These are phyloP conservation scores for Ceratonia siliqua DNA, from an alignment of 306 rosid genomes.

Conservation along the genomic window DNA sequence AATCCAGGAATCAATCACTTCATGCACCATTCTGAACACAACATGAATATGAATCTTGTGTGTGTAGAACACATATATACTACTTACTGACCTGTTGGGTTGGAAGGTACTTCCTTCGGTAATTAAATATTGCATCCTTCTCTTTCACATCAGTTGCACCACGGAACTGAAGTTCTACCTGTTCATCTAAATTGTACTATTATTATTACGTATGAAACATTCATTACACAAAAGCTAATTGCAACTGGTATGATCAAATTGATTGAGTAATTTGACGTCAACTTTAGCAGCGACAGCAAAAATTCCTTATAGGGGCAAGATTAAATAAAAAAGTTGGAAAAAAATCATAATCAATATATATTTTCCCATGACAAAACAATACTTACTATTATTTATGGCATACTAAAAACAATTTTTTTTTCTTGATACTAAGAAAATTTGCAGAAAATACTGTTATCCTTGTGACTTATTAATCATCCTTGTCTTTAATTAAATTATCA, in stretches of 20 bases:
- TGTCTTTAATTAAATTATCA: not conserved
- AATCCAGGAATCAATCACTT: conserved; percentile 6
- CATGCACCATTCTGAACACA: not conserved
- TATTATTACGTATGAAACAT: conserved; percentile 21
- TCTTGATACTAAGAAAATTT: not conserved
- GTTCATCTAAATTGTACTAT: conserved; percentile 38
- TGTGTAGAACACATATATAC: conserved; percentile 14
- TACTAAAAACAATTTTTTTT: not conserved
- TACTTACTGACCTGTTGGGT: conserved; percentile 78
- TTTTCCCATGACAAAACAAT: not conserved
- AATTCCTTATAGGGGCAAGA: not conserved
- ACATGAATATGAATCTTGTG: not conserved
- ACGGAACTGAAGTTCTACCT: conserved; percentile 82
- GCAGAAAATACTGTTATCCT: not conserved
- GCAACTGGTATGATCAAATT: not conserved
- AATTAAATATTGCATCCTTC: conserved; percentile 95
- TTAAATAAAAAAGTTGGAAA: not conserved
- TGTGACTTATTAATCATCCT: not conserved
- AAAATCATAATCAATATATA: not conserved
- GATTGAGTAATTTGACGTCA: not conserved
- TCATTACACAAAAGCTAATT: conserved; percentile 13
- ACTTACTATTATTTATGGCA: not conserved
- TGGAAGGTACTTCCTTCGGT: conserved; percentile 94
- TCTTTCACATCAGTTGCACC: conserved; percentile 66
- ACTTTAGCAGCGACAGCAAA: not conserved